Percentiles rank a stretch among this genome's conserved stretches.
phyloP scores from a whole-genome alignment of 768 basidiomycete genomes.

The Pleurotus djamor region DNA sequence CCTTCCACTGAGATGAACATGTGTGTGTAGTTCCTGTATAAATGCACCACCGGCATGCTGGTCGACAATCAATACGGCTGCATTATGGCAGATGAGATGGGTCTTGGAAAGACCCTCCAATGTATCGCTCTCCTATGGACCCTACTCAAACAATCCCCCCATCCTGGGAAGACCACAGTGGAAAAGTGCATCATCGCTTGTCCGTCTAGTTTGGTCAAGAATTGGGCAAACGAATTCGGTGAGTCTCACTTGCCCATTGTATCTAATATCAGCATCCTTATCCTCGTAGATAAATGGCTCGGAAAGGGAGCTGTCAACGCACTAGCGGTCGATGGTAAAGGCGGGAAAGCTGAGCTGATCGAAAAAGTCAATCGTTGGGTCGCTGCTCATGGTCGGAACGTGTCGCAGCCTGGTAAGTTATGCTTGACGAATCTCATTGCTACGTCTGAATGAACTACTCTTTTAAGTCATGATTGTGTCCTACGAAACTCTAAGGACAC shows the following conservation, averaged over 20 bases:
- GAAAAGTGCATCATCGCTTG: conserved; percentile 99
- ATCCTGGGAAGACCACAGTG: conserved; percentile 80
- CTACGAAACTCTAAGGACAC: conserved; percentile 89
- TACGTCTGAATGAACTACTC: neutral
- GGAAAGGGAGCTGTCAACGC: conserved; percentile 82
- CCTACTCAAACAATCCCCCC: conserved; percentile 91
- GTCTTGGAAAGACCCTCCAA: conserved; percentile 94
- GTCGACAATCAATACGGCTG: conserved; percentile 91
- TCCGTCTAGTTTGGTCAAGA: conserved; percentile 94
- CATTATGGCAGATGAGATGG: conserved; percentile 99
- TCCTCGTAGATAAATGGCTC: conserved; percentile 86
- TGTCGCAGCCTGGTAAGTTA: conserved; percentile 81
- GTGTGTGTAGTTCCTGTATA: conserved; percentile 80
- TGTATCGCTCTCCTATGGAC: conserved; percentile 97
- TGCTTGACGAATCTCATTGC: neutral
- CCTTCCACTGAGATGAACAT: neutral
- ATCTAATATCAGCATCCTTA: neutral
- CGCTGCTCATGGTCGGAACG: conserved; percentile 81
- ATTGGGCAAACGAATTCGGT: conserved; percentile 98
- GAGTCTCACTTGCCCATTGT: neutral
- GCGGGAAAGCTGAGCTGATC: conserved; percentile 77
- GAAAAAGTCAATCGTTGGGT: conserved; percentile 88
- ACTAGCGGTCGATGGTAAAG: conserved; percentile 90
- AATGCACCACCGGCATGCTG: conserved; percentile 91
- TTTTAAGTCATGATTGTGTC: conserved; percentile 93